phyloP scores from a whole-genome alignment of 495 filamentous ascomycete genomes.

The Daldinia loculata region DNA sequence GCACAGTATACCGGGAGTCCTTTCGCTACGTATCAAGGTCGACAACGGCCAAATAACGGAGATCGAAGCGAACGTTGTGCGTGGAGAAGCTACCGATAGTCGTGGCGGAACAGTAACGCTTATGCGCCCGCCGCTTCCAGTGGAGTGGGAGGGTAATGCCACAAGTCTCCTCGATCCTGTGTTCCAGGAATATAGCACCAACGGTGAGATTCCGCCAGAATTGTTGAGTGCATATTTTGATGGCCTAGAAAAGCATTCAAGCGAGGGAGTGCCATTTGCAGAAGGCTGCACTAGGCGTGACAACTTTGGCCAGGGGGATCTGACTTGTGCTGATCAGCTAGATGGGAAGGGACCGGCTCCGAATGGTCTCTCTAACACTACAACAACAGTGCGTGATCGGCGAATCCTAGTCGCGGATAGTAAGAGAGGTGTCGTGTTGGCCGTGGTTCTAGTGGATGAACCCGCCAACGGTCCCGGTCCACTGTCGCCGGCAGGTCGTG shows the following conservation, averaged over 20 bases:
- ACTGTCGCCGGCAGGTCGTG: constrained; percentile 22
- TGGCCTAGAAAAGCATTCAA: constrained; percentile 40
- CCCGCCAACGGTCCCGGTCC: constrained; percentile 32
- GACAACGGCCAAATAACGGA: constrained; percentile 41
- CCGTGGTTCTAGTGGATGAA: constrained; percentile 35
- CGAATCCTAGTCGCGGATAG: constrained; percentile 30
- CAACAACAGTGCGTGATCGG: constrained; percentile 35
- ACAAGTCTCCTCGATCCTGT: constrained; percentile 19
- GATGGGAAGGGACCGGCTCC: constrained; percentile 31
- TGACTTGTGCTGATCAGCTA: constrained; percentile 38
- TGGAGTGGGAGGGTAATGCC: constrained; percentile 38
- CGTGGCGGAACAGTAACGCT: constrained; percentile 40
- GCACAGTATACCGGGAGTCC: constrained; percentile 39
- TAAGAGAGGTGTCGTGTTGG: constrained; percentile 26
- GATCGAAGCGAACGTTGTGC: constrained; percentile 43
- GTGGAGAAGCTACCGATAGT: constrained; percentile 17
- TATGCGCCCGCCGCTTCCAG: constrained; percentile 42
- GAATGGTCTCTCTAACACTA: constrained; percentile 35
- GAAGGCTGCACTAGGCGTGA: constrained; percentile 32
- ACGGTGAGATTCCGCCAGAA: constrained; percentile 9
- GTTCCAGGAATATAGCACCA: constrained; percentile 14
- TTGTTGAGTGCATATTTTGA: constrained; percentile 29
- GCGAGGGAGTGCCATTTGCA: constrained; percentile 29
- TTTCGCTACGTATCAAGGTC: constrained; percentile 43
- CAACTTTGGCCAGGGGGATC: constrained; percentile 28